These are phyloP conservation scores for Naganishia friedmannii DNA, from an alignment of 768 basidiomycete species.

Conservation along the genomic window DNA sequence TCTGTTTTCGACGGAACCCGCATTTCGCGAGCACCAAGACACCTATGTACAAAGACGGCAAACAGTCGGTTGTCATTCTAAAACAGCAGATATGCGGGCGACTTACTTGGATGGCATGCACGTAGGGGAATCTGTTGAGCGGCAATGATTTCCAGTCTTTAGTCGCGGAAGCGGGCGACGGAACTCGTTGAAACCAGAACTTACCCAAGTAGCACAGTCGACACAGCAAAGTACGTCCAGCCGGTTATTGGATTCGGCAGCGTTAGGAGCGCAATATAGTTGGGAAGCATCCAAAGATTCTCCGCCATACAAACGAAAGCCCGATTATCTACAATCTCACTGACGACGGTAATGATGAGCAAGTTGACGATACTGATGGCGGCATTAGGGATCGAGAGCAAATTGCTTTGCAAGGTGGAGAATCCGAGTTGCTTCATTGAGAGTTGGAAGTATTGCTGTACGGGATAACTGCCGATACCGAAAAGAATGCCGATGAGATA, in stretches of 20 bases:
- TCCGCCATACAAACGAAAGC: conserved; percentile 34
- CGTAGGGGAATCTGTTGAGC: conserved; percentile 27
- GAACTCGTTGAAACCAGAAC: too few relatives aligned
- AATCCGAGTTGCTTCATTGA: conserved; percentile 48
- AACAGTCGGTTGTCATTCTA: not conserved
- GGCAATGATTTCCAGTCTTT: not conserved
- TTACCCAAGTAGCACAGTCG: conserved; percentile 43
- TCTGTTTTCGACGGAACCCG: conserved; percentile 47
- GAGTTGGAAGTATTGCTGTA: conserved; percentile 44
- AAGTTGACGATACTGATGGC: conserved; percentile 47
- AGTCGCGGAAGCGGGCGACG: not conserved
- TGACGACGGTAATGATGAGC: conserved; percentile 35
- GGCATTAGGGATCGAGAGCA: conserved; percentile 46
- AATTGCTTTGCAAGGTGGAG: conserved; percentile 46
- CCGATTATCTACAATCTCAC: conserved; percentile 36
- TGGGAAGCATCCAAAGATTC: conserved; percentile 49
- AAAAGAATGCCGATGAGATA: conserved; percentile 50
- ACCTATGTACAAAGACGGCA: conserved; percentile 30
- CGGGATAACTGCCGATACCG: conserved; percentile 44
- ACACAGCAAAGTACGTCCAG: conserved; percentile 49
- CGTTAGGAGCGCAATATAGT: conserved; percentile 44
- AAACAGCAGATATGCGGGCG: too few relatives aligned
- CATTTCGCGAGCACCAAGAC: conserved; percentile 47
- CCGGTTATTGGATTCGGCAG: conserved; percentile 9
- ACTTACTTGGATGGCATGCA: conserved; percentile 45